phyloP scores from a whole-genome alignment of 352 stramenopile species.

The Phytophthora foliorum region DNA sequence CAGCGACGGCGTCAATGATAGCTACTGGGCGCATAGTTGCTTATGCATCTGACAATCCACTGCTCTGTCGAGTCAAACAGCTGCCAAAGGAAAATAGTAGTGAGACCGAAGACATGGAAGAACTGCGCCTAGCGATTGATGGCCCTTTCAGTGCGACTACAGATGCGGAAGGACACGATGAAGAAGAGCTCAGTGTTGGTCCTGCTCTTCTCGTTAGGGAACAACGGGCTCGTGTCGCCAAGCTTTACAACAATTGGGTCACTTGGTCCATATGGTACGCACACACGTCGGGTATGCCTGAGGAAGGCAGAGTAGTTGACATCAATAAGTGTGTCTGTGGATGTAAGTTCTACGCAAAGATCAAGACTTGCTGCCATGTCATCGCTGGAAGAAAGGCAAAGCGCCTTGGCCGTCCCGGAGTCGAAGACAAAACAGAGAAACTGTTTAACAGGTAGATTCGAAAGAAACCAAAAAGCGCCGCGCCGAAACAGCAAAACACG shows the following conservation, averaged over 20 bases:
- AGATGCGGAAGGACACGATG: not conserved
- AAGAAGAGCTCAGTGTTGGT: not conserved
- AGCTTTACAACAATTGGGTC: slow-evolving; percentile 15
- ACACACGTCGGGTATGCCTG: no score
- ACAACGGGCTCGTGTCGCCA: slow-evolving; percentile 1
- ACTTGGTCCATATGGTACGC: slow-evolving; percentile 20
- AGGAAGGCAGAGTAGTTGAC: slow-evolving; percentile 14
- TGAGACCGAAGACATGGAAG: not conserved
- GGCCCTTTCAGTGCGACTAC: not conserved
- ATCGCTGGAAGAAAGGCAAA: not conserved
- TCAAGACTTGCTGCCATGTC: slow-evolving; percentile 23
- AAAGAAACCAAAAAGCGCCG: no score
- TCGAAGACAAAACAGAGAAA: slow-evolving; percentile 8
- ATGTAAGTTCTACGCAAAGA: slow-evolving; percentile 16
- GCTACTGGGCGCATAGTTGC: not conserved
- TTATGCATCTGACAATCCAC: not conserved
- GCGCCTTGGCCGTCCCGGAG: no score
- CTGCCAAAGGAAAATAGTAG: not conserved
- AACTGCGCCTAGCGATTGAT: not conserved
- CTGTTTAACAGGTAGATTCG: slow-evolving; percentile 8
- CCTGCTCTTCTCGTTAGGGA: slow-evolving; percentile 5
- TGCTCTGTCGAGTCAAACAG: slow-evolving; percentile 11
- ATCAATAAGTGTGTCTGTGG: slow-evolving; percentile 11
- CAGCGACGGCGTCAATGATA: slow-evolving; percentile 7
- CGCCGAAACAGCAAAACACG: no score